A percentile compares a stretch with the other conserved stretches of the same genome.
These are phyloP conservation scores for Hapsidospora chrysogenum DNA, from an alignment of 495 filamentous ascomycete genomes.

Conservation along the genomic window DNA sequence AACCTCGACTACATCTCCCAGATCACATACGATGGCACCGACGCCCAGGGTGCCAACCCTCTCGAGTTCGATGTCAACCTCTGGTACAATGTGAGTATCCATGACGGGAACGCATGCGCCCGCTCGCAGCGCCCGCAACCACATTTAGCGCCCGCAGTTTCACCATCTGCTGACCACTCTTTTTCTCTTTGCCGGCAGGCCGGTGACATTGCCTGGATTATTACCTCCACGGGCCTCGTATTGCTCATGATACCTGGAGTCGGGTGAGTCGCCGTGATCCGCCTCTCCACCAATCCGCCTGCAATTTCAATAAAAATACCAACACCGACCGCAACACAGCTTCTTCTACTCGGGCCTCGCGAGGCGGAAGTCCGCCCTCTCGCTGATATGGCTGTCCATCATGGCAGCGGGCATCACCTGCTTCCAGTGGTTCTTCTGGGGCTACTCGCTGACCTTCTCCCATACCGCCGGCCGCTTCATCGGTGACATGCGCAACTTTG, in stretches of 20 bases:
- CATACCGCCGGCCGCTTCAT: slow-evolving; percentile 71
- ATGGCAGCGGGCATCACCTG: slow-evolving; percentile 83
- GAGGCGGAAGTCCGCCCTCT: slow-evolving; percentile 88
- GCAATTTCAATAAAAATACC: slow-evolving; percentile 5
- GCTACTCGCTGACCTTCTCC: slow-evolving; percentile 86
- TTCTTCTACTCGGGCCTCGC: slow-evolving; percentile 99
- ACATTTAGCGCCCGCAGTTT: slow-evolving; percentile 3
- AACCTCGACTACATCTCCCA: too few species aligned
- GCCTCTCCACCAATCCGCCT: too few species aligned
- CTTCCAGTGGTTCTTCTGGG: slow-evolving; percentile 99
- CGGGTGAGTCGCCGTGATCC: slow-evolving; percentile 33
- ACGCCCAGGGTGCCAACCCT: slow-evolving; percentile 55
- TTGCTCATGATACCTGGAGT: slow-evolving; percentile 97
- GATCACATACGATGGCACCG: slow-evolving; percentile 51
- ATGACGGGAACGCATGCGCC: background rate
- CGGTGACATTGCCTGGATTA: slow-evolving; percentile 87
- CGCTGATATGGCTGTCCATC: slow-evolving; percentile 90
- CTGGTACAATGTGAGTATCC: slow-evolving; percentile 52
- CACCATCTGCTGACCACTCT: background rate
- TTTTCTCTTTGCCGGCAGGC: slow-evolving; percentile 27
- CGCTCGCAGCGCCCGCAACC: background rate
- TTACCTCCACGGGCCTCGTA: slow-evolving; percentile 76
- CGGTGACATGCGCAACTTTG: slow-evolving; percentile 74
- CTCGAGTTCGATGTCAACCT: slow-evolving; percentile 60
- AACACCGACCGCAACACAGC: slow-evolving; percentile 19